These are phyloP conservation scores for Umbelopsis vinacea DNA, from an alignment of 192 early-diverging fungal genomes.

Conservation along the genomic window DNA sequence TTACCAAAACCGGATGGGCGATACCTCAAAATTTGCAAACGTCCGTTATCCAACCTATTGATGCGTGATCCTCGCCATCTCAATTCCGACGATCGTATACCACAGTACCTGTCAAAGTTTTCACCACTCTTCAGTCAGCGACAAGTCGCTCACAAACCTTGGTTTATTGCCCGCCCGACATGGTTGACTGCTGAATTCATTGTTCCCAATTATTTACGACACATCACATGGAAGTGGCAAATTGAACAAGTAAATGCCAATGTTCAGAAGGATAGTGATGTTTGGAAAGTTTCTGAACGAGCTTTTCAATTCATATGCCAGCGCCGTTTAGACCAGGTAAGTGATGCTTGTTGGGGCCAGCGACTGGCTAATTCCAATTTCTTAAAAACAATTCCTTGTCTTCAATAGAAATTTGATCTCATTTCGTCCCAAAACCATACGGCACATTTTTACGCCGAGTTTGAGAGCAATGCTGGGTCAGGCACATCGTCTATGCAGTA, in stretches of 20 bases:
- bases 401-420: conserved; percentile 36
- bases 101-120: conserved; percentile 14
- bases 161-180: conserved; percentile 34
- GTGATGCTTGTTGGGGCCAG: too few species aligned
- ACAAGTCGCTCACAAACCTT: conserved; percentile 23
- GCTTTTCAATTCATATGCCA: conserved; percentile 57
- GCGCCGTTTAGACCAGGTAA: conserved; percentile 47
- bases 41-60: conserved; percentile 48
- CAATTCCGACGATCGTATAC: conserved; percentile 13
- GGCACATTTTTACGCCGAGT: conserved; percentile 54
- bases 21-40: conserved; percentile 29
- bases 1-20: background rate
- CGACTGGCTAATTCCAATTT: background rate
- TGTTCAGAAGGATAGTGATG: conserved; percentile 35
- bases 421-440: conserved; percentile 40
- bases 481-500: conserved; percentile 48
- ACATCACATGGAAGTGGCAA: conserved; percentile 57
- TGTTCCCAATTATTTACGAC: conserved; percentile 53
- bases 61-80: conserved; percentile 47
- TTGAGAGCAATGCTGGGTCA: conserved; percentile 23
- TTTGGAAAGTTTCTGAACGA: conserved; percentile 46
- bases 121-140: conserved; percentile 6
- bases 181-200: conserved; percentile 45
- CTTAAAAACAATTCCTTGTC: background rate
- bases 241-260: conserved; percentile 42